Conservation (phyloP, 2,329 filamentous ascomycete genomes). For the Coniochaeta sp. region DNA sequence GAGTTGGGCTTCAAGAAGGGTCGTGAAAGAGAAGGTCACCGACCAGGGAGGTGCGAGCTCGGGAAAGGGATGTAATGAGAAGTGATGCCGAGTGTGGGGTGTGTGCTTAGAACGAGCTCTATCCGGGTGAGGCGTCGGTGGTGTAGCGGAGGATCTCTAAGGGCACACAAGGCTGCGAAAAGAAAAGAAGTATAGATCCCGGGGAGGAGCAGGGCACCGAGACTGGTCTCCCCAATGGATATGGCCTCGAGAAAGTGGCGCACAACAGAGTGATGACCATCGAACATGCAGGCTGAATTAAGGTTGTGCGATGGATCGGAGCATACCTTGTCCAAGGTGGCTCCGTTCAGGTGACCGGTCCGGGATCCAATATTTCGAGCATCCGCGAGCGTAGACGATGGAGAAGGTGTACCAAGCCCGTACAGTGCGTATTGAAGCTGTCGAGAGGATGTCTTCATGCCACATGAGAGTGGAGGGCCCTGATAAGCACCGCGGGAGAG, state of each 20-base stretch:
- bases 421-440: not conserved
- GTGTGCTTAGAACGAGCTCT: not conserved
- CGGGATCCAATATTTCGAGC: not conserved
- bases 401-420: not conserved
- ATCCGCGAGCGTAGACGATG: not conserved
- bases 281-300: not conserved
- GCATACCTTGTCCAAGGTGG: not conserved
- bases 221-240: not conserved
- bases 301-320: constrained; percentile 1
- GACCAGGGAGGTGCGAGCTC: not conserved
- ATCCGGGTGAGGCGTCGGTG: not conserved
- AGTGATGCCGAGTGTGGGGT: not conserved
- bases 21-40: not conserved
- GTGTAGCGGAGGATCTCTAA: not conserved
- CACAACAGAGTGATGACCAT: not conserved
- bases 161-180: not conserved
- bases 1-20: not conserved
- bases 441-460: not conserved
- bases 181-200: not conserved
- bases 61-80: not conserved
- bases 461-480: not conserved
- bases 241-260: not conserved
- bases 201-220: not conserved
- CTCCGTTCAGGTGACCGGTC: not conserved
- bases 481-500: not conserved